Evolutionary conservation across 2,329 filamentous ascomycete species (phyloP), one percentile per base, ranked within the genome.

Genomic region (Cordyceps cicadae): DNA sequence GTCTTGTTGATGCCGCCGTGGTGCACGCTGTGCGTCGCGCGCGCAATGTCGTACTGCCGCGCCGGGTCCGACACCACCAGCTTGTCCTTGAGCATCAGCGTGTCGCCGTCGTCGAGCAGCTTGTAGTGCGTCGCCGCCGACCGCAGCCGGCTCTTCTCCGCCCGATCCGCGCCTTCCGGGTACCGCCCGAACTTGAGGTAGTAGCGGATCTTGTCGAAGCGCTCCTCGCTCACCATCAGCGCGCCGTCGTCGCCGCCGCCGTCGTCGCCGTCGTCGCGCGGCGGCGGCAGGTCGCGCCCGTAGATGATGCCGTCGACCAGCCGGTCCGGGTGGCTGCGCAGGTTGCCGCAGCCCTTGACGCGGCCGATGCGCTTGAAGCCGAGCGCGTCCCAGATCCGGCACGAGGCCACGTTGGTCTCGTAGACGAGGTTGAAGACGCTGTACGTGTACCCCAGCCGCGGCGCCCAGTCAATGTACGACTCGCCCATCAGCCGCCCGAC

Each of bases 1-100:
- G 93, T 97, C 78, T 97, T 97, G 79, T 99, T 99, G 79, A 97
- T 97, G 56, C 94, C 94, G 7, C 89, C 91, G 70, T 99, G 94
- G 48, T 87, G 82, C 60, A 77, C 74, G 61, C 85, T 79, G 74
- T 99, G 94, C 43, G 92, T 82, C 62, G 82, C 79, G 51, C 89
- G 81, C 14, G 92, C 90, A 67, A 97, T 94, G 63, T 94, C 90
- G 72, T 95, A 95, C 77, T 99, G 94, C 65, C 86, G 85, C 68
- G 89, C 85, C 14, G 92, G 90, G 72, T 97, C 92, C 29, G 90
- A 89, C 63, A 99, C 90, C 63, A 99, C 93, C 76, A 97, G 93
- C 75, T 97, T 97, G 71, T 93, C 93, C 75, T 97, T 97, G 69
- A 97, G 84, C 90, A 97, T 96, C 65, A 97, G 81, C 71, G 90